Base-by-base conservation (phyloP, 768 basidiomycete species). In the Phallus indusiatus region DNA sequence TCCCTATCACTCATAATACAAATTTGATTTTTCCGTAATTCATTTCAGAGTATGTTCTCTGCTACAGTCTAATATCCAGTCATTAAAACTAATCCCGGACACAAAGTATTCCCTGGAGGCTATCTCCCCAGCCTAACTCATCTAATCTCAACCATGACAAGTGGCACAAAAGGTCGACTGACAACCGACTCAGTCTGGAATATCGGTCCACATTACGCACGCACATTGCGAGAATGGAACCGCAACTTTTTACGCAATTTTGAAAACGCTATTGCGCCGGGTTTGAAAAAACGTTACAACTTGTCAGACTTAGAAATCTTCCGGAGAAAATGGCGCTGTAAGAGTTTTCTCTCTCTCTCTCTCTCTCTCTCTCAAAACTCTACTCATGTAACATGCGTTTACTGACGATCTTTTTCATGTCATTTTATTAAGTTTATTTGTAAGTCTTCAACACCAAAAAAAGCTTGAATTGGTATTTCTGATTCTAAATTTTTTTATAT, bases 31-130 rank as follows among this genome's bases (percentile, higher is more conserved):
- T 58, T 2, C 53, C 17, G 34, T 20, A 37, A 14, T 24, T 53
- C 12, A 28, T 21, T 56, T n/a, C n/a, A 64, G 42, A 73, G 71
- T 72, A 68, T 56, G 52, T 28, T 34, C 18, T 22, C 22, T 36
- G 81, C 48, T 74, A 72, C 36, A 88, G 86, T 68, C 86, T 89
- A n/a, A n/a, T 84, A 86, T 42, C 42, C 3, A 42, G 4, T n/a
- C 24, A 5, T 8, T 28, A 4, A 24, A 14, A 36, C n/a, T 28
- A 54, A 54, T 17, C 3, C 20, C 12, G 28, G 35, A 28, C 17
- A 21, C 36, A n/a, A n/a, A 56, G 55, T 73, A 61, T 74, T 74
- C 67, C 73, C 72, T 0, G 72, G 73, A 11, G 73, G 71, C 3
- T 73, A 73, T 67, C 55, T 74, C 20, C 72, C 73, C 0, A 70